These are phyloP conservation scores for Aspergillus clavatus DNA, from an alignment of 2,329 filamentous ascomycete species.

Conservation along the genomic window DNA sequence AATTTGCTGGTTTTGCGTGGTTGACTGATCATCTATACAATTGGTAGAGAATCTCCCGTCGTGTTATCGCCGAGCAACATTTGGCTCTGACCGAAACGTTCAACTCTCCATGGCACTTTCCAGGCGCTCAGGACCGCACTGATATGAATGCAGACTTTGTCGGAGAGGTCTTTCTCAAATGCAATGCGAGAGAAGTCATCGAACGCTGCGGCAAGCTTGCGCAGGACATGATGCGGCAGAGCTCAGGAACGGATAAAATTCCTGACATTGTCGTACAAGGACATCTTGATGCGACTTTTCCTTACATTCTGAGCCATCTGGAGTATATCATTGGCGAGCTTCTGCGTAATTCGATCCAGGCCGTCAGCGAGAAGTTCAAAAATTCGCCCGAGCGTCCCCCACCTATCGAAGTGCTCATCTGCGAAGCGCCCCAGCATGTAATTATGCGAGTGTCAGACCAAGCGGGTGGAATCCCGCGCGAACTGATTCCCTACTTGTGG, in stretches of 20 bases:
- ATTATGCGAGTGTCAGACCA: slow-evolving; percentile 95
- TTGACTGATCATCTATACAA: slow-evolving; percentile 1
- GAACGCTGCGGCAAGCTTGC: slow-evolving; percentile 74
- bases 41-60: slow-evolving; percentile 76
- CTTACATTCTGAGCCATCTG: slow-evolving; percentile 91
- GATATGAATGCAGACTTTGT: slow-evolving; percentile 75
- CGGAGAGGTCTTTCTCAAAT: slow-evolving; percentile 90
- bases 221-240: slow-evolving; percentile 66
- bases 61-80: slow-evolving; percentile 97
- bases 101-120: slow-evolving; percentile 83
- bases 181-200: slow-evolving; percentile 84
- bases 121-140: slow-evolving; percentile 63
- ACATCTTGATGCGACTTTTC: slow-evolving; percentile 84
- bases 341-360: slow-evolving; percentile 89
- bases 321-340: slow-evolving; percentile 98
- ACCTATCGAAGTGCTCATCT: slow-evolving; percentile 89
- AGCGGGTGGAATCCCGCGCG: slow-evolving; percentile 82
- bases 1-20: slow-evolving; percentile 5
- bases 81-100: slow-evolving; percentile 92
- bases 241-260: slow-evolving; percentile 67
- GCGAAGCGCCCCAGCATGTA: slow-evolving; percentile 88
- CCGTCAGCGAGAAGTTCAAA: slow-evolving; percentile 71
- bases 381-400: slow-evolving; percentile 53
- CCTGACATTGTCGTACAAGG: slow-evolving; percentile 80
- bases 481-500: slow-evolving; percentile 86